phyloP scores from a whole-genome alignment of 2,329 filamentous ascomycete species.

The Penicillium sp. region DNA sequence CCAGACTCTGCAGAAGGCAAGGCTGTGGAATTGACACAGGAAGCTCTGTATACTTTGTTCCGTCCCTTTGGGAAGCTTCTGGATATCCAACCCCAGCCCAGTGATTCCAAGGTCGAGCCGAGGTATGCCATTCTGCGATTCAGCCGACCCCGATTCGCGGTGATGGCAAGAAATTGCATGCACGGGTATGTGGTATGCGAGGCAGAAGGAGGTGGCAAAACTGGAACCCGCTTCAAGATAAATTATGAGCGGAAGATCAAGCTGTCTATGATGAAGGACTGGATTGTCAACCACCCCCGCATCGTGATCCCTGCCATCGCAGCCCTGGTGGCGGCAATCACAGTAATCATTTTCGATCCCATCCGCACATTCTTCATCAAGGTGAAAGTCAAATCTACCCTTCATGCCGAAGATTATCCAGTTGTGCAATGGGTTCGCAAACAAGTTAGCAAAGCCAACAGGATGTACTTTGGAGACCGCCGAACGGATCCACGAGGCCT shows the following conservation, averaged over 20 bases:
- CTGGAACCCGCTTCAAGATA: conserved; percentile 77
- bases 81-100: conserved; percentile 81
- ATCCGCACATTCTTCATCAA: conserved; percentile 94
- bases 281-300: conserved; percentile 82
- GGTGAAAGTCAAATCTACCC: conserved; percentile 78
- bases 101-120: conserved; percentile 84
- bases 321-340: conserved; percentile 79
- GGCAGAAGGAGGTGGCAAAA: conserved; percentile 72
- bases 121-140: conserved; percentile 83
- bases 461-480: conserved; percentile 50
- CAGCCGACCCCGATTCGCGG: conserved; percentile 71
- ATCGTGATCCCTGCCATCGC: conserved; percentile 85
- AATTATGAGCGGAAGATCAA: conserved; percentile 83
- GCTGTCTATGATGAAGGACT: conserved; percentile 80
- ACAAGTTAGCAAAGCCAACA: conserved; percentile 58
- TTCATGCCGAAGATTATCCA: conserved; percentile 74
- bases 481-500: conserved; percentile 71
- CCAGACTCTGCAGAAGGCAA: conserved; percentile 72
- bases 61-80: conserved; percentile 87
- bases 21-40: conserved; percentile 80
- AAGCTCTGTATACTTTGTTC: conserved; percentile 85
- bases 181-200: conserved; percentile 80
- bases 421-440: conserved; percentile 81
- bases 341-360: conserved; percentile 90
- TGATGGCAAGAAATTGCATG: conserved; percentile 90